Percentiles rank a stretch among this genome's conserved stretches.
These are phyloP conservation scores for Microbotryum saponariae DNA, from an alignment of 1,284 basidiomycete species.

Conservation along the genomic window DNA sequence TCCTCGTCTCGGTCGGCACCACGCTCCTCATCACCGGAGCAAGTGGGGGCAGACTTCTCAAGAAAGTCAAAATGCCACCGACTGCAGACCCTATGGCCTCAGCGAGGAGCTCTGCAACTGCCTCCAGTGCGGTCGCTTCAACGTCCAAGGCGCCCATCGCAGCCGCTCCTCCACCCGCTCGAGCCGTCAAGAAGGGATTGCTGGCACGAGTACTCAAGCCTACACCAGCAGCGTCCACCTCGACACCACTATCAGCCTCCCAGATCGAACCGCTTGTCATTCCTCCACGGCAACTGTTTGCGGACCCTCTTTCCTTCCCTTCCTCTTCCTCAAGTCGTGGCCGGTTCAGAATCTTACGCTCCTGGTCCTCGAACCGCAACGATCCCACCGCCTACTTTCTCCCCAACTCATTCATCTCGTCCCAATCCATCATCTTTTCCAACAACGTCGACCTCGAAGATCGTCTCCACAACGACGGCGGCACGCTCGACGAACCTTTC, in stretches of 20 bases:
- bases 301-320: not conserved
- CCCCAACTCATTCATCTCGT: slow-evolving; percentile 21
- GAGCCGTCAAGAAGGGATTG: no score
- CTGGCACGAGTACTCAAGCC: no score
- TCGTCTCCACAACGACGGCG: slow-evolving; percentile 26
- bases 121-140: no score
- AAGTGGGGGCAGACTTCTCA: slow-evolving; percentile 28
- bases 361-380: not conserved
- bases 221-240: no score
- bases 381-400: slow-evolving; percentile 23
- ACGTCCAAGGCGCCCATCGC: no score
- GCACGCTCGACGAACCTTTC: not conserved
- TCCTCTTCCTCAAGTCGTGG: no score
- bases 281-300: not conserved
- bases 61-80: slow-evolving; percentile 13
- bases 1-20: slow-evolving; percentile 31
- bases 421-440: slow-evolving; percentile 13
- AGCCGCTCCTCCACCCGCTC: no score
- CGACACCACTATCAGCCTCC: no score
- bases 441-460: slow-evolving; percentile 14
- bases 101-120: not conserved
- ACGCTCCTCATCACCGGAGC: slow-evolving; percentile 34
- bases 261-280: no score
- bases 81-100: not conserved
- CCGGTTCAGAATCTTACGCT: no score